phyloP scores from a whole-genome alignment of 2,329 filamentous ascomycete genomes.

The Verticillium klebahnii region DNA sequence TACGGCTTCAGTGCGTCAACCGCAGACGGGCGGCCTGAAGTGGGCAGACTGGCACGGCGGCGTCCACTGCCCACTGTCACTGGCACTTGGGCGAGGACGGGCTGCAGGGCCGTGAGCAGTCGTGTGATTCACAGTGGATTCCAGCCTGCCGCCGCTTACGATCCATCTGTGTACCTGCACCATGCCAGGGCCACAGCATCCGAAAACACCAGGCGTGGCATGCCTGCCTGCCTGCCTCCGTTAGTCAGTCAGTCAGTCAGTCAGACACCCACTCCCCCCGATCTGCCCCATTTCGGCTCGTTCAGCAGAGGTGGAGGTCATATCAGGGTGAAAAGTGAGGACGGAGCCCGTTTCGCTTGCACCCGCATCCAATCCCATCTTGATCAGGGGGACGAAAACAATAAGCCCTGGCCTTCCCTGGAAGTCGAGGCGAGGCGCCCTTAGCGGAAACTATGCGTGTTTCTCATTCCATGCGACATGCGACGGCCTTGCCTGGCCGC shows the following conservation, averaged over 20 bases:
- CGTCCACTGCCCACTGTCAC: neutral
- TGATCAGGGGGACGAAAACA: neutral
- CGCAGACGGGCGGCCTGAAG: neutral
- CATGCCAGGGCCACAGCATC: neutral
- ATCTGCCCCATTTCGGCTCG: neutral
- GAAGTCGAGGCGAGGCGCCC: neutral
- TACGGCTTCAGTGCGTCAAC: neutral
- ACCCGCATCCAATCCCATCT: neutral
- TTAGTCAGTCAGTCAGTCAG: no score
- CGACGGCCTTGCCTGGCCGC: neutral
- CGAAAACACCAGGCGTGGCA: neutral
- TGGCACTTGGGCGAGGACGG: no score
- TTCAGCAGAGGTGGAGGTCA: neutral
- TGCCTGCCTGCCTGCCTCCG: neutral
- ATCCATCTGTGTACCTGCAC: neutral
- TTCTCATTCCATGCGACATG: conserved; percentile 3
- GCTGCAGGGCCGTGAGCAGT: neutral
- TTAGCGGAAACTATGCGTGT: conserved; percentile 2
- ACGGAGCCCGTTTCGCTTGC: neutral
- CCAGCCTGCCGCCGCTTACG: neutral
- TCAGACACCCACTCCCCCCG: neutral
- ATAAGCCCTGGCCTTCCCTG: neutral
- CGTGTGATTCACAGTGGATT: neutral
- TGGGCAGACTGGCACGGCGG: neutral
- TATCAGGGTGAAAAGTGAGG: neutral